Conservation (phyloP, 2,329 filamentous ascomycete genomes). For the Ascochyta fabae region DNA sequence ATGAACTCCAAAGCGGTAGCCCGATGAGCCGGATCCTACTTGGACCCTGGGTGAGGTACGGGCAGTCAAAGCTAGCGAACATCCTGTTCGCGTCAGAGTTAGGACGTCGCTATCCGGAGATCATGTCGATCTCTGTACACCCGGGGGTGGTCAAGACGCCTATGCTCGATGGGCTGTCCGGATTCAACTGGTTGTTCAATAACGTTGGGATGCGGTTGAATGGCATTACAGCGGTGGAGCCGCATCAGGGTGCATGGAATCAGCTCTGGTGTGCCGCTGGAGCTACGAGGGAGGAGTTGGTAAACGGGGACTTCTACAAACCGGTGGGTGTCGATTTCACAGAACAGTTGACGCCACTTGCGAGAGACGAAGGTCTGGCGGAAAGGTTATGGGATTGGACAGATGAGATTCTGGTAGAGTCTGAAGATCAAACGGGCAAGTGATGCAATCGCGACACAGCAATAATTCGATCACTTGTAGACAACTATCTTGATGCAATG, state of each 20-base stretch:
- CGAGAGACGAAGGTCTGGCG: constrained; percentile 17
- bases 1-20: constrained; percentile 34
- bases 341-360: constrained; percentile 16
- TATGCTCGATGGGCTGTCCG: constrained; percentile 34
- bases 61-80: constrained; percentile 57
- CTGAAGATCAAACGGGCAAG: not conserved
- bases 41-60: constrained; percentile 51
- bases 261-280: constrained; percentile 47
- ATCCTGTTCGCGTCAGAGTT: constrained; percentile 52
- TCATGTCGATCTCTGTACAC: constrained; percentile 52
- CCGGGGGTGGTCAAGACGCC: constrained; percentile 55
- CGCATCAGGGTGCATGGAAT: constrained; percentile 41
- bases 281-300: constrained; percentile 37
- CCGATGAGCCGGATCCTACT: constrained; percentile 23
- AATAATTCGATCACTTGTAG: too few relatives aligned
- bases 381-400: constrained; percentile 29
- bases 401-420: constrained; percentile 19
- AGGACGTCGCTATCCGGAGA: constrained; percentile 50
- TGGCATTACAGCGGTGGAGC: constrained; percentile 3
- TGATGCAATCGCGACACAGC: not conserved
- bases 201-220: constrained; percentile 8
- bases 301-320: constrained; percentile 49
- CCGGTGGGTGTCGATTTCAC: constrained; percentile 26
- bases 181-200: constrained; percentile 22
- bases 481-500: too few relatives aligned